These are phyloP conservation scores for Amoeboradix gromovi DNA, from an alignment of 371 early-diverging fungal genomes.

Conservation along the genomic window DNA sequence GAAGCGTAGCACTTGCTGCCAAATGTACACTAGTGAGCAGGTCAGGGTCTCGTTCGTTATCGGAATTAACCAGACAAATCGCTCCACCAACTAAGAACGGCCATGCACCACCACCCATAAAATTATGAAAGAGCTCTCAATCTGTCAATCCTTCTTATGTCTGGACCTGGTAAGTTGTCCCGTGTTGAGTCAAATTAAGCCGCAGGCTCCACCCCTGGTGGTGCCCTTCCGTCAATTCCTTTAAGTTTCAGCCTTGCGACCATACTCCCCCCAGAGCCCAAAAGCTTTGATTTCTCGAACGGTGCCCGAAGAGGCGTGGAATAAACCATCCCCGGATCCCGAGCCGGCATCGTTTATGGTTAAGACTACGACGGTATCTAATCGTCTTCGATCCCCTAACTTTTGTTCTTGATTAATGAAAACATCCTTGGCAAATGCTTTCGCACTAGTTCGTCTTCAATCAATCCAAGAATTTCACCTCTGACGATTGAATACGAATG, in stretches of 20 bases:
- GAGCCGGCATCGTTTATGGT: slow-evolving; percentile 43
- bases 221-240: too few relatives aligned
- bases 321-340: slow-evolving; percentile 19
- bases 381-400: slow-evolving; percentile 40
- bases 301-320: too few relatives aligned
- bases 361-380: slow-evolving; percentile 41
- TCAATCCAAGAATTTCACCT: slow-evolving; percentile 37
- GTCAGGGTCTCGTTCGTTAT: slow-evolving; percentile 32
- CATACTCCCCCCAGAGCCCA: too few relatives aligned
- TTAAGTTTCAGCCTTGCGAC: too few relatives aligned
- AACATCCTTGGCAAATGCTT: slow-evolving; percentile 23
- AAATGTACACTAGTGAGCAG: slow-evolving; percentile 19
- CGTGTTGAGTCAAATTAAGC: too few relatives aligned
- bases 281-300: too few relatives aligned
- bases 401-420: slow-evolving; percentile 41
- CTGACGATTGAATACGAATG: slow-evolving; percentile 29
- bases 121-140: slow-evolving; percentile 15
- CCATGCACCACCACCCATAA: slow-evolving; percentile 18
- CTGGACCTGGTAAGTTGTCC: slow-evolving; percentile 23
- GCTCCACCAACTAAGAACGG: slow-evolving; percentile 21
- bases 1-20: too few relatives aligned
- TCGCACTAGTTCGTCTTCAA: slow-evolving; percentile 16
- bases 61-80: slow-evolving; percentile 37
- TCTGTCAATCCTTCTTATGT: slow-evolving; percentile 15
- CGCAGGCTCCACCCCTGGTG: too few relatives aligned